Conservation (phyloP, 2,329 filamentous ascomycete genomes). For the Keithomyces neogunnii region DNA sequence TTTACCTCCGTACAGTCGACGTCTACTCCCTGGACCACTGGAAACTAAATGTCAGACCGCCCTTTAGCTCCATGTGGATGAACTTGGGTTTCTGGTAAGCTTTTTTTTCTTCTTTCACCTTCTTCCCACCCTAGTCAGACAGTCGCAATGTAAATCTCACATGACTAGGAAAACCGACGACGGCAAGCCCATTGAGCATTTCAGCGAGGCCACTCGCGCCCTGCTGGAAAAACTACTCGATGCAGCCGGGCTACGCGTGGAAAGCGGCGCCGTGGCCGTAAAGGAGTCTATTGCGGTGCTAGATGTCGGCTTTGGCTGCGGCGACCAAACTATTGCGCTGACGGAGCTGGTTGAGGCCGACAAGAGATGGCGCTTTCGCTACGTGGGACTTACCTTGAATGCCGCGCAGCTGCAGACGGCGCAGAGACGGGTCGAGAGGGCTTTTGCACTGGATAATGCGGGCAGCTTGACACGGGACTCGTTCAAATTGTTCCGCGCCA, state of each 20-base stretch:
- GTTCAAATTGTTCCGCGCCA: conserved; percentile 35
- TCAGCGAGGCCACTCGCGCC: conserved; percentile 38
- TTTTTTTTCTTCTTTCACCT: background rate
- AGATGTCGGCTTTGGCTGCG: conserved; percentile 51
- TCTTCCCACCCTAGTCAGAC: background rate
- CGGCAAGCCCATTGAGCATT: conserved; percentile 23
- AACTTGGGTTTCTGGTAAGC: conserved; percentile 53
- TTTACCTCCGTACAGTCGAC: conserved; percentile 18
- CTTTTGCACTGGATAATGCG: conserved; percentile 12
- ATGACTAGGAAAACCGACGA: conserved; percentile 20
- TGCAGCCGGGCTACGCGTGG: conserved; percentile 29
- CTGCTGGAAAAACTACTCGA: conserved; percentile 39
- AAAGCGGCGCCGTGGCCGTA: background rate
- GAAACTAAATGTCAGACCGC: conserved; percentile 41
- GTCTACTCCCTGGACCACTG: conserved; percentile 47
- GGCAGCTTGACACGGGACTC: background rate
- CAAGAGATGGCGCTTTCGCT: conserved; percentile 25
- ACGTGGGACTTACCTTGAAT: conserved; percentile 46
- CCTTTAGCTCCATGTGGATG: conserved; percentile 50
- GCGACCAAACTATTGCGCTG: conserved; percentile 45
- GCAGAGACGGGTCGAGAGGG: conserved; percentile 19
- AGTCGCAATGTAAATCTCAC: background rate
- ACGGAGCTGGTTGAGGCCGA: conserved; percentile 17
- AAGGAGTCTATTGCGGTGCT: conserved; percentile 27
- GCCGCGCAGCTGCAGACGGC: conserved; percentile 32